Evolutionary conservation across 495 filamentous ascomycete species (phyloP), one percentile per base, ranked within the genome.

Genomic region (Friedmanniomyces simplex): DNA sequence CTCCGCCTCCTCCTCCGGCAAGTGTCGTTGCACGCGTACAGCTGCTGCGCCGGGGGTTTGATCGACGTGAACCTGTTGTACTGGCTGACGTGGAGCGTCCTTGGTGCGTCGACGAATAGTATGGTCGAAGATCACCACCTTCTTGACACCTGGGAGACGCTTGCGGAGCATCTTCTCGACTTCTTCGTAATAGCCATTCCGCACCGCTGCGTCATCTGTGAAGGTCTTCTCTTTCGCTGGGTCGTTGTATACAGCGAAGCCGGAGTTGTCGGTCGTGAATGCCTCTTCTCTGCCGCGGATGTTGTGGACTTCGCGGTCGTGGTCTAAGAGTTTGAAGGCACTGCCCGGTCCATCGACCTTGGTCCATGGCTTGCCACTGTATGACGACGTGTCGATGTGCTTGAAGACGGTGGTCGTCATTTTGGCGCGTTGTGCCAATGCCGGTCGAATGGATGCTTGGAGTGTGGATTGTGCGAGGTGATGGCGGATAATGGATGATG

Each of bases 1-100:
- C 1, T 76, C 73, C 0, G 83, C 84, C 32, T 87, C 82, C 11
- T 78, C 78, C 0, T 78, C 52, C 11, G 68, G 68, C 22, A 71
- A 39, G 58, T 72, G 69, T 8, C 68, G 61, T 0, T 67, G 58
- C 3, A 72, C 69, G 11, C 69, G 65, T 1, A 50, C 64, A 36
- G 57, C 68, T 12, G 69, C 69, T 1, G 69, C 69, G 1, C 37
- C 62, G 13, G 68, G 68, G 0, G 69, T 70, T 45, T 72, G 69
- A 53, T 72, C 69, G 13, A 72, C 69, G 49, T 72, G 69, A 12
- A 72, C 69, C 42, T 71, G 67, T 52, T 70, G 69, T 2, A 72
- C 69, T 1, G 69, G 69, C 43, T 71, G 68, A n/a, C 69, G 63
- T 10, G 69, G 67, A 8, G 68, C 55, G 36, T 68, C 64, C 25